Evolutionary conservation across 2,329 filamentous ascomycete species (phyloP), one percentile per base, ranked within the genome.

Genomic region (Phyllosticta ampelicida): DNA sequence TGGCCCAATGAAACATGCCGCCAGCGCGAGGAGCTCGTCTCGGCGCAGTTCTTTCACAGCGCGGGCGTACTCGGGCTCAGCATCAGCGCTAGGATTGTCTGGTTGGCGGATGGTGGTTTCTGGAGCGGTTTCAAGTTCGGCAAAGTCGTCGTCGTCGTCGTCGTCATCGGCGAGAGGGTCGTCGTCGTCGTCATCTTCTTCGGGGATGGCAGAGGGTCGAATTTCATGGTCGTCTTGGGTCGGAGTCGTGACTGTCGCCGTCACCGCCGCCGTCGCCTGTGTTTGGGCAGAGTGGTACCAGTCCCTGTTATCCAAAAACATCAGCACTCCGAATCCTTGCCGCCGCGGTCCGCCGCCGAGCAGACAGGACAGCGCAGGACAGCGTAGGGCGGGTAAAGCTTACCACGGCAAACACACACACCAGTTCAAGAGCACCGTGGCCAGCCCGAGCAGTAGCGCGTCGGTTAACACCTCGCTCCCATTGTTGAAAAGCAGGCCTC

Each of bases 371-470:
- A n/a, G n/a, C n/a, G n/a, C n/a, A 11, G 30, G 21, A 16, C 10
- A 9, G 26, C 28, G 44, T 3, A 30, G 23, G 5, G 55, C 20
- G 19, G n/a, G 49, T 21, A 48, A 18, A 55, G 64, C 80, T 69
- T 76, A 91, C 91, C 92, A 97, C 65, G 92, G 92, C 63, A 94
- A 78, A 58, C 89, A 86, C 50, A 96, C 86, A 53, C 89, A 91
- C 89, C 90, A 96, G 69, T 96, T 91, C 61, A 97, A 77, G 66
- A 96, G 95, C 51, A 96, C 80, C 4, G 86, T 89, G 1, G 89
- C 88, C 61, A 97, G 73, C 2, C 81, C 84, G 29, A 97, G 74
- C 30, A 97, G 77, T 65, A 94, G 86, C 26, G 95, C 74, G 71
- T 97, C 92, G 0, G 90, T 96, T 57, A 91, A 83, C 61, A 96